Base-by-base conservation (phyloP, 352 stramenopile species). In the Phytophthora citricola region DNA sequence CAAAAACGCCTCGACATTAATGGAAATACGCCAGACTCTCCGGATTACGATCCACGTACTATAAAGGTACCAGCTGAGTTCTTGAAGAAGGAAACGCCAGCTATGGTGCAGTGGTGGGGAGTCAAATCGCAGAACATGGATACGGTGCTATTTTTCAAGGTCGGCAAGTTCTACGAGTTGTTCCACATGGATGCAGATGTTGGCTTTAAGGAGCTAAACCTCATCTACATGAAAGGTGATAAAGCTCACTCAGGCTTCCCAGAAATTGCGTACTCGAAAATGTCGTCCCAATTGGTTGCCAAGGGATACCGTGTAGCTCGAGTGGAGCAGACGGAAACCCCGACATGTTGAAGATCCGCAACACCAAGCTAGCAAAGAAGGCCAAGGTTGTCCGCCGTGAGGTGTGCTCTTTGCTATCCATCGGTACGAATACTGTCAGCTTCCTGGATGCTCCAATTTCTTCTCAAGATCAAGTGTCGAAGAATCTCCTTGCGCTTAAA, bases 151-250 rank as follows among this genome's bases (percentile, higher is more conserved):
- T 98, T 99, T 55, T 99, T 99, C 84, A 99, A 99, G 75, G 98
- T 97, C 32, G 96, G 96, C 51, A 98, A 98, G 75, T 98, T 99
- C 57, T 98, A 98, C 75, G 95, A 98, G 76, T 71, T 97, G 26
- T 95, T 95, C 58, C 98, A 99, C 81, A 98, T 98, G 90, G 98
- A 99, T 75, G 97, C 98, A 0, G 98, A 99, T 75, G 81, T 99
- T 24, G 97, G 92, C 40, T 98, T 99, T 45, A 90, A 96, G 55
- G 91, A 99, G 46, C 75, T 99, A 11, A 91, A 96, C 31, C 79
- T 99, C 34, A 97, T 97, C 51, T 99, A 99, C 78, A 99, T 99
- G 98, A 99, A 99, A 79, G 97, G 95, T 9, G 87, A 97, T 31
- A 95, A 98, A 59, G 98, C 97, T 5, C 98, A 99, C 80, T 97